A percentile compares a stretch with the other conserved stretches of the same genome.
These are phyloP conservation scores for Boletus speciosus DNA, from an alignment of 768 basidiomycete genomes.

Conservation along the genomic window DNA sequence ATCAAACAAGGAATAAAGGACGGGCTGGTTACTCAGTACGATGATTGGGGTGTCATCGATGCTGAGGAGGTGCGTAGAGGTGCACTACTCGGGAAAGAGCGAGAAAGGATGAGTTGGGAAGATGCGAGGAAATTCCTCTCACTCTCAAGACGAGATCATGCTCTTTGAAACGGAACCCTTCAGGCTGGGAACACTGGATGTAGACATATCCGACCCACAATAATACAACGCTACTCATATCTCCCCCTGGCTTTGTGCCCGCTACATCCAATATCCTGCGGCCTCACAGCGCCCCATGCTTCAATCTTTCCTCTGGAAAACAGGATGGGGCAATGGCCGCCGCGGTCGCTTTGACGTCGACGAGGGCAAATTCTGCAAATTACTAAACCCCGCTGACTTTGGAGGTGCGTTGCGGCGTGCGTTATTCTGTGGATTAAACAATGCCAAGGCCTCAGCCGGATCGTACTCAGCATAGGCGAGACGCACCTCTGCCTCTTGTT, in stretches of 20 bases:
- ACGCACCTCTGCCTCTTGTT: conserved; percentile 37
- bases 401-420: conserved; percentile 22
- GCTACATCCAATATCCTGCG: background rate
- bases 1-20: conserved; percentile 41
- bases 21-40: conserved; percentile 55
- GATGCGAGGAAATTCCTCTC: conserved; percentile 41
- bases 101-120: conserved; percentile 73
- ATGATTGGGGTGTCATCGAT: conserved; percentile 74
- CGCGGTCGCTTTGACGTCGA: conserved; percentile 22
- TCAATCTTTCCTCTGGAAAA: conserved; percentile 24
- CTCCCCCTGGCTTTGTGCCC: background rate
- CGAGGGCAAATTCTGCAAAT: conserved; percentile 27
- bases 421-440: conserved; percentile 17
- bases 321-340: conserved; percentile 30
- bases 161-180: conserved; percentile 1
- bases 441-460: background rate
- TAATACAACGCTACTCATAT: conserved; percentile 11
- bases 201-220: background rate
- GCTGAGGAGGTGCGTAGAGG: conserved; percentile 68
- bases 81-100: conserved; percentile 55
- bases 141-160: conserved; percentile 5
- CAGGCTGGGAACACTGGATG: conserved; percentile 1
- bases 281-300: background rate
- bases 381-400: conserved; percentile 20
- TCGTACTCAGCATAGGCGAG: background rate